Percentiles rank a stretch among this genome's conserved stretches.
These are phyloP conservation scores for Neonothopanus nambi DNA, from an alignment of 1,284 basidiomycete genomes.

Conservation along the genomic window DNA sequence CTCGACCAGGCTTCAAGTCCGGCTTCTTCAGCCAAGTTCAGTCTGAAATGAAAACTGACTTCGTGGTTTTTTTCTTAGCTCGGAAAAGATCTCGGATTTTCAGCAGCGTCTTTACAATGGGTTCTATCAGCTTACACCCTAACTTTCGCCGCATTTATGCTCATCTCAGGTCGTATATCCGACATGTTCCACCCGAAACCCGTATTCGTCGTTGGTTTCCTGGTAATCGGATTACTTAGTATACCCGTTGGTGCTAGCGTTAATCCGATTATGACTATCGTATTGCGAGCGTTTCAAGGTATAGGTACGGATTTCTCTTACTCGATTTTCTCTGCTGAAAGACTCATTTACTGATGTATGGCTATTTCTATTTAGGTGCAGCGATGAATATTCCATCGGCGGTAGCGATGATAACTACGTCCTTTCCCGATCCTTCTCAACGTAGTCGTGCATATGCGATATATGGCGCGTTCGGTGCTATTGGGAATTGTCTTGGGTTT, in stretches of 20 bases:
- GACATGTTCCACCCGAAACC: slow-evolving; percentile 23
- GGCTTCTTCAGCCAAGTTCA: not conserved
- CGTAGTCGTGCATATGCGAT: slow-evolving; percentile 21
- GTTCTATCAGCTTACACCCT: slow-evolving; percentile 21
- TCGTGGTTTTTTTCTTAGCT: slow-evolving; percentile 4
- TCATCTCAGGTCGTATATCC: slow-evolving; percentile 18
- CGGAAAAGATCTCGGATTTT: slow-evolving; percentile 15
- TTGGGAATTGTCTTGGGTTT: slow-evolving; percentile 19
- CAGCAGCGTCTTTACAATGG: slow-evolving; percentile 18
- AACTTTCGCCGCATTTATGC: slow-evolving; percentile 20
- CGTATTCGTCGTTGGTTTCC: slow-evolving; percentile 19
- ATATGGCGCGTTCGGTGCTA: slow-evolving; percentile 19
- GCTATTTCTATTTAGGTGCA: no score
- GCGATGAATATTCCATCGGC: slow-evolving; percentile 23
- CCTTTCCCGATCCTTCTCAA: slow-evolving; percentile 16
- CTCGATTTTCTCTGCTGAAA: not conserved
- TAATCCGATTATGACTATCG: slow-evolving; percentile 21
- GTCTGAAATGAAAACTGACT: no score
- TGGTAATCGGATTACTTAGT: slow-evolving; percentile 19
- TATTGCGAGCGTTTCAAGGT: slow-evolving; percentile 22
- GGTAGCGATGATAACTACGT: slow-evolving; percentile 19
- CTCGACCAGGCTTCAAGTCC: not conserved
- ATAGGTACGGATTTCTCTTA: slow-evolving; percentile 15
- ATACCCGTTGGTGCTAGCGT: slow-evolving; percentile 21
- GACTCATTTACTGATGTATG: no score